phyloP scores from a whole-genome alignment of 2,329 filamentous ascomycete species.

The Cryphonectria radicalis region DNA sequence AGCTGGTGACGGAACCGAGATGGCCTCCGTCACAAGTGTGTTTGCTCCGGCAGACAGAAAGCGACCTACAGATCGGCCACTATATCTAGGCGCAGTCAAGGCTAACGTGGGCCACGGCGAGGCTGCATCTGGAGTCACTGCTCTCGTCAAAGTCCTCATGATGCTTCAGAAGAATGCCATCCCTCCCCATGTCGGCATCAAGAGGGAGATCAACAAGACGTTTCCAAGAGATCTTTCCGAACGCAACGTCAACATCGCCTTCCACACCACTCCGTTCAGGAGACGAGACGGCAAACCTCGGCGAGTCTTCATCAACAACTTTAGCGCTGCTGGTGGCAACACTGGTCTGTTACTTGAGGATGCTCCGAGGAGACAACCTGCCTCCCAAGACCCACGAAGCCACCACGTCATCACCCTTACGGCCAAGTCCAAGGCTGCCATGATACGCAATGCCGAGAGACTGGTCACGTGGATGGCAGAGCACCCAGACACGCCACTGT shows the following conservation, averaged over 20 bases:
- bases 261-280: slow-evolving; percentile 54
- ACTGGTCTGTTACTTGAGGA: slow-evolving; percentile 70
- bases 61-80: slow-evolving; percentile 52
- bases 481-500: slow-evolving; percentile 56
- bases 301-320: slow-evolving; percentile 67
- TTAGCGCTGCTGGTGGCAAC: slow-evolving; percentile 73
- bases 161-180: slow-evolving; percentile 68
- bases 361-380: slow-evolving; percentile 46
- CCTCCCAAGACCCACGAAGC: slow-evolving; percentile 54
- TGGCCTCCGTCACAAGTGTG: slow-evolving; percentile 70
- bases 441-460: slow-evolving; percentile 61
- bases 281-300: slow-evolving; percentile 53
- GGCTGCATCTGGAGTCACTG: slow-evolving; percentile 64
- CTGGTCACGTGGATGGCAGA: slow-evolving; percentile 58
- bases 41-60: slow-evolving; percentile 54
- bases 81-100: slow-evolving; percentile 67
- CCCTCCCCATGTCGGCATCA: slow-evolving; percentile 71
- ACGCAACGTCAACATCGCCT: slow-evolving; percentile 64
- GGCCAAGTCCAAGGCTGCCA: slow-evolving; percentile 58
- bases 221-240: slow-evolving; percentile 61
- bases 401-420: slow-evolving; percentile 64
- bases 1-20: slow-evolving; percentile 81
- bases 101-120: slow-evolving; percentile 68
- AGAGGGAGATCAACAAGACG: slow-evolving; percentile 62
- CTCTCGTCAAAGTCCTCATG: slow-evolving; percentile 66